Base-by-base conservation (phyloP, 2,329 filamentous ascomycete genomes). In the Fusarium agapanthi region DNA sequence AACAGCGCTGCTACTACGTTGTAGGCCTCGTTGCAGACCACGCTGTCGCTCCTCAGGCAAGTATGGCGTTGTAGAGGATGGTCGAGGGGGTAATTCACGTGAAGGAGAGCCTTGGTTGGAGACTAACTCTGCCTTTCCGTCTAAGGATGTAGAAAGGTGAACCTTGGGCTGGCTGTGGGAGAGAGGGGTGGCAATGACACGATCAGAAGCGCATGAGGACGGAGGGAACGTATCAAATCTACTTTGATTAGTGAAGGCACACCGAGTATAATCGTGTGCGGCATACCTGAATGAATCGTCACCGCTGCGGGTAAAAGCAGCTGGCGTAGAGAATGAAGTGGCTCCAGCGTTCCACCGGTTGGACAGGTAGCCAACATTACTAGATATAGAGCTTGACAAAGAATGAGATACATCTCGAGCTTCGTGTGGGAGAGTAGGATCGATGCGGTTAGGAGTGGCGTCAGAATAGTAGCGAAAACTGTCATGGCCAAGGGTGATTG, bases 101-200 rank as follows among this genome's bases (percentile, higher is more conserved):
- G 91, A 74, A 62, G 93, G 92, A 6, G 92, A 92, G 35, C 88
- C 86, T 71, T 92, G 89, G 69, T 91, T 88, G 61, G 92, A 90
- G 28, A 95, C 89, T 57, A 98, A 87, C 77, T 95, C 92, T n/a
- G 95, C 95, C 79, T 95, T 95, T 74, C 95, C 95, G 78, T 98
- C 94, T 37, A 95, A 88, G 24, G 94, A 96, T 78, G 96, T 90
- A 4, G 93, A 94, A 34, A 98, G 86, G 54, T 94, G 91, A 64
- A 97, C 88, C 34, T 89, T 87, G 48, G 83, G 82, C 56, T 81
- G 83, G 70, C 55, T 80, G 54, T 80, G 83, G 67, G 54, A 80
- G 47, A 74, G 48, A 18, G 66, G 51, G 78, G 59, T 83, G 78
- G 85, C 83, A 78, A 58, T 83, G 79, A 84, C 83, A n/a, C 81